Base-by-base conservation (phyloP, 257 asterid genomes). In the Verbascum thapsus region DNA sequence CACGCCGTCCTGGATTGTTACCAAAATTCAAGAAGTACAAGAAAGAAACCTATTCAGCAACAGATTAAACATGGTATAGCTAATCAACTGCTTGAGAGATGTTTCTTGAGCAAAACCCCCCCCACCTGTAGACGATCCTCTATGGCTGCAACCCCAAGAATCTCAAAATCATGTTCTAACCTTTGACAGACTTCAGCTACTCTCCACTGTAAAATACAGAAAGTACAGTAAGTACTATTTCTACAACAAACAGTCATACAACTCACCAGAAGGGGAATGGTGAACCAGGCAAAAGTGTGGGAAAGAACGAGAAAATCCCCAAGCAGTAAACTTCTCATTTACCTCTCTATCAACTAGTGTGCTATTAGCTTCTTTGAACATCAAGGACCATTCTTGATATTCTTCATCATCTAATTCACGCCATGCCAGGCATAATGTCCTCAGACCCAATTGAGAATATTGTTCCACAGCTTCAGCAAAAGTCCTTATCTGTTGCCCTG, bases 111-210 rank as follows among this genome's bases (percentile, higher is more conserved):
- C 47, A 58, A 52, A 72, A n/a, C n/a, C n/a, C n/a, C n/a, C n/a
- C n/a, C n/a, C 19, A 64, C 99, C 96, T 94, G 99, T 18, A 94
- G 80, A 44, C 96, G 95, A 71, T 94, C 99, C 81, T 94, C 99
- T 58, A 90, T 94, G 56, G 99, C 99, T 73, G 97, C 99, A 68
- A 90, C 92, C 63, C 99, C 99, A 69, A 94, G 92, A 74, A 94
- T 75, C 75, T 90, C 95, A 38, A 94, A 69, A 75, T 77, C 87
- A 62, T 73, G 95, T 84, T 94, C 99, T 73, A 94, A 67, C 68
- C 91, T 84, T 77, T 94, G 94, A 77, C 97, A 94, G 75, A 85
- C 97, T 81, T 94, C 99, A 59, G 97, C 95, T 49, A 94, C 94
- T 75, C 92, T 85, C 97, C 99, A 87, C 99, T 94, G 68, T 62